Evolutionary conservation across 2,329 filamentous ascomycete genomes (phyloP).

Genomic region (Botrytis squamosa): DNA sequence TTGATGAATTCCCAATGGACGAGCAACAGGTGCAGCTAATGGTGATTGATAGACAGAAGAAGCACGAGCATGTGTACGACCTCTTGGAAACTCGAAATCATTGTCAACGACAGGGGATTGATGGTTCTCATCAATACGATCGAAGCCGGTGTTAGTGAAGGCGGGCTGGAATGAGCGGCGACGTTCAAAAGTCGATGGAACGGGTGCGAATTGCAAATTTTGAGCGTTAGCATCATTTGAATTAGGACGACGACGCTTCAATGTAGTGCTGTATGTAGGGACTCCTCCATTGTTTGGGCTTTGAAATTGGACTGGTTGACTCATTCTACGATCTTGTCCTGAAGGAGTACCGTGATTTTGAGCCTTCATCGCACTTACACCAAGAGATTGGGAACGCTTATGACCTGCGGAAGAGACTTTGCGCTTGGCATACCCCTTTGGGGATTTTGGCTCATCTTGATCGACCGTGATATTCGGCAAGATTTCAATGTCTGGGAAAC

Average conservation of each 20-base stretch:
- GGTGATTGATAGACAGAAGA: conserved; percentile 27
- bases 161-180: conserved; percentile 8
- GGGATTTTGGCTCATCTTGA: conserved; percentile 34
- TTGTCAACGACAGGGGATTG: not conserved
- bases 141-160: conserved; percentile 7
- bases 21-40: conserved; percentile 29
- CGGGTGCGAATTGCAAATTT: conserved; percentile 6
- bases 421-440: conserved; percentile 36
- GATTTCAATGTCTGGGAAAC: conserved; percentile 44
- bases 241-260: conserved; percentile 32
- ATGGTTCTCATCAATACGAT: conserved; percentile 17
- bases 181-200: not conserved
- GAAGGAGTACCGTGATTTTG: conserved; percentile 15
- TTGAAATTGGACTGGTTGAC: conserved; percentile 20
- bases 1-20: conserved; percentile 11
- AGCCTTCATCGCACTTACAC: conserved; percentile 21
- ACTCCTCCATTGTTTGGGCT: conserved; percentile 22
- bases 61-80: conserved; percentile 24
- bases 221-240: conserved; percentile 13
- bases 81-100: not conserved
- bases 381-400: conserved; percentile 39
- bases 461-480: conserved; percentile 41
- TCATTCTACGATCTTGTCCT: conserved; percentile 27
- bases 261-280: conserved; percentile 15
- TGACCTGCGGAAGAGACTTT: conserved; percentile 27